These are phyloP conservation scores for Aspergillus conjunctus DNA, from an alignment of 495 filamentous ascomycete genomes.

Conservation along the genomic window DNA sequence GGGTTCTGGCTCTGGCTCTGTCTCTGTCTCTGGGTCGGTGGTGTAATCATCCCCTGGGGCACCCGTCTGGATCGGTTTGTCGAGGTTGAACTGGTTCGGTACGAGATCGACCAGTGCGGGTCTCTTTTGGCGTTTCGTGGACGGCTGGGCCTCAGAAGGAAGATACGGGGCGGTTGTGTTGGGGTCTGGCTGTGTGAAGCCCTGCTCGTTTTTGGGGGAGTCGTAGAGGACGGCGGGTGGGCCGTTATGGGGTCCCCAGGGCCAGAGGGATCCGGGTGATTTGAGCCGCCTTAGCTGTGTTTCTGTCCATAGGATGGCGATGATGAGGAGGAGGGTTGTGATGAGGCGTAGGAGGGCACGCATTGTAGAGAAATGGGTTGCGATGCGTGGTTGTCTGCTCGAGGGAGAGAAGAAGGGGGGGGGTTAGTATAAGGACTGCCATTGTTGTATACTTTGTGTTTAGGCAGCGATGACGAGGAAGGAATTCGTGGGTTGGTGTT, in stretches of 20 bases:
- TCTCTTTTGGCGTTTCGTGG: not conserved
- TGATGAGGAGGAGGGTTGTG: conserved; percentile 5
- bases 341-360: conserved; percentile 1
- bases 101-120: conserved; percentile 5
- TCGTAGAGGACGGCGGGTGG: not conserved
- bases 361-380: not conserved
- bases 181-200: not conserved
- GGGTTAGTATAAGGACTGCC: not conserved
- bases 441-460: not conserved
- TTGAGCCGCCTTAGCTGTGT: conserved; percentile 1
- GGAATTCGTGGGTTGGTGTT: no score
- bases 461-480: no score
- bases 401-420: not conserved
- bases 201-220: not conserved
- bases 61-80: not conserved
- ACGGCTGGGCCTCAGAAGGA: not conserved
- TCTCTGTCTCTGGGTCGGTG: not conserved
- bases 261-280: not conserved
- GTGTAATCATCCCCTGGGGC: not conserved
- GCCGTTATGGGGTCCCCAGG: not conserved
- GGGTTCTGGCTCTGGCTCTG: not conserved
- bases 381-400: not conserved
- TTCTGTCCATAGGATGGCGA: conserved; percentile 7
- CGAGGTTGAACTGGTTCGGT: not conserved
- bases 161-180: not conserved